Conservation (phyloP, 2,329 filamentous ascomycete species). For the Fusarium nisikadoi region DNA sequence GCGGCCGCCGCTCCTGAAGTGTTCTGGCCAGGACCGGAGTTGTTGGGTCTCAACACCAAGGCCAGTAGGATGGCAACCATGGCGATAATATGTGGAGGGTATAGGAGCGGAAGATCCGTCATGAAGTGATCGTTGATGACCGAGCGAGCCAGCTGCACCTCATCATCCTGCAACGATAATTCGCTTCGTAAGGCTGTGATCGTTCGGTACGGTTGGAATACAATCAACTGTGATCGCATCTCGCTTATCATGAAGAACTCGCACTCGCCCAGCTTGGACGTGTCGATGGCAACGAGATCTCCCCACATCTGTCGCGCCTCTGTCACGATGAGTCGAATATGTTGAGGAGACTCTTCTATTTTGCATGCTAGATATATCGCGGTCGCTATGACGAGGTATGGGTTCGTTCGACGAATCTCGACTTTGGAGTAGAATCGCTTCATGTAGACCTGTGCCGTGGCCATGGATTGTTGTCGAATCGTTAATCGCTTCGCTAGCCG, state of each 20-base stretch:
- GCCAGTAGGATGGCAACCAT: constrained; percentile 86
- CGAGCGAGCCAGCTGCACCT: constrained; percentile 79
- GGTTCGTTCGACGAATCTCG: constrained; percentile 91
- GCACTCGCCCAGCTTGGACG: constrained; percentile 88
- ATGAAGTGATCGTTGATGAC: constrained; percentile 94
- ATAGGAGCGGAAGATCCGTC: constrained; percentile 87
- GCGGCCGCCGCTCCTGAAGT: constrained; percentile 48
- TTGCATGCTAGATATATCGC: constrained; percentile 96
- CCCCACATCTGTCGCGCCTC: constrained; percentile 90
- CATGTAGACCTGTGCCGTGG: constrained; percentile 94
- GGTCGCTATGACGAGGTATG: constrained; percentile 92
- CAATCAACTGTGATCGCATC: constrained; percentile 87
- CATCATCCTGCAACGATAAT: constrained; percentile 79
- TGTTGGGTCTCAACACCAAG: constrained; percentile 78
- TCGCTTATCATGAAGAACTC: constrained; percentile 94
- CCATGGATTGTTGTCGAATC: constrained; percentile 89
- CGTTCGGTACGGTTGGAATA: constrained; percentile 90
- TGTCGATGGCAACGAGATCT: constrained; percentile 79
- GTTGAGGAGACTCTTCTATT: constrained; percentile 96
- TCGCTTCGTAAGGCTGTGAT: constrained; percentile 76
- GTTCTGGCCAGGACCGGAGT: constrained; percentile 44
- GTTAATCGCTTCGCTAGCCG: constrained; percentile 86
- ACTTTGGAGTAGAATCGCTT: constrained; percentile 93
- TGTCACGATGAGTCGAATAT: constrained; percentile 88
- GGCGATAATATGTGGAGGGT: constrained; percentile 88